Percentiles rank a stretch among this genome's conserved stretches.
These are phyloP conservation scores for Hebeloma cylindrosporum DNA, from an alignment of 768 basidiomycete genomes.

Conservation along the genomic window DNA sequence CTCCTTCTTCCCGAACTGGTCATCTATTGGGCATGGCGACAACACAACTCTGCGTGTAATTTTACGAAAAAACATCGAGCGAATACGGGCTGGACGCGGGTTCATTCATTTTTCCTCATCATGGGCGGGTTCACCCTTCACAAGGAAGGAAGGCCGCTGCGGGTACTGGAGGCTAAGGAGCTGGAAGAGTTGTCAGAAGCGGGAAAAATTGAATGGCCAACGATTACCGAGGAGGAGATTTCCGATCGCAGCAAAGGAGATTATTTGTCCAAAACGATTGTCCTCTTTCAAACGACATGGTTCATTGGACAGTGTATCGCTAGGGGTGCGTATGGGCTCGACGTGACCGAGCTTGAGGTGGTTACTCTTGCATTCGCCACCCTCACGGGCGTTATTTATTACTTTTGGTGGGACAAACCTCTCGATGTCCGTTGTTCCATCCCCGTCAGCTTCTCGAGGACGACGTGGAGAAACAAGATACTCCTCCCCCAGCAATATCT, in stretches of 20 bases:
- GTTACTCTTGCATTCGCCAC: slow-evolving; percentile 34
- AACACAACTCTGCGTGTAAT: slow-evolving; percentile 13
- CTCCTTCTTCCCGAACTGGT: slow-evolving; percentile 21
- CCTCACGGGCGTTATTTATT: slow-evolving; percentile 31
- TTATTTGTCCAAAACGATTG: slow-evolving; percentile 32
- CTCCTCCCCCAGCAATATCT: too few relatives aligned
- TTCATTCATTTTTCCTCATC: slow-evolving; percentile 18
- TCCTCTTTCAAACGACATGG: slow-evolving; percentile 35
- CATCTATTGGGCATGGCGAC: slow-evolving; percentile 19
- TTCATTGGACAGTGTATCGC: slow-evolving; percentile 33
- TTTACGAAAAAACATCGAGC: slow-evolving; percentile 11
- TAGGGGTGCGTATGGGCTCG: slow-evolving; percentile 23
- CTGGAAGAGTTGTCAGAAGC: slow-evolving; percentile 14
- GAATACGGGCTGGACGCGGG: slow-evolving; percentile 14
- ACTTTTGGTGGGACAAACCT: slow-evolving; percentile 42
- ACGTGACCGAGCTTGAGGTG: slow-evolving; percentile 36
- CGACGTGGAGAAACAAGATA: too few relatives aligned
- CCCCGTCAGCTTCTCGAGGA: slow-evolving; percentile 6
- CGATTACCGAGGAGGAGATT: slow-evolving; percentile 21
- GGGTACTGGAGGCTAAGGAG: slow-evolving; percentile 4
- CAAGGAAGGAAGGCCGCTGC: slow-evolving; percentile 19
- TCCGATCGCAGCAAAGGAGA: slow-evolving; percentile 34
- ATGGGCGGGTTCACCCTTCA: slow-evolving; percentile 23
- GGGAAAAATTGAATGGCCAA: slow-evolving; percentile 18
- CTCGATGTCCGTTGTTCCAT: slow-evolving; percentile 25